These are phyloP conservation scores for Fraxinus greggii DNA, from an alignment of 305 asterid species.

Conservation along the genomic window DNA sequence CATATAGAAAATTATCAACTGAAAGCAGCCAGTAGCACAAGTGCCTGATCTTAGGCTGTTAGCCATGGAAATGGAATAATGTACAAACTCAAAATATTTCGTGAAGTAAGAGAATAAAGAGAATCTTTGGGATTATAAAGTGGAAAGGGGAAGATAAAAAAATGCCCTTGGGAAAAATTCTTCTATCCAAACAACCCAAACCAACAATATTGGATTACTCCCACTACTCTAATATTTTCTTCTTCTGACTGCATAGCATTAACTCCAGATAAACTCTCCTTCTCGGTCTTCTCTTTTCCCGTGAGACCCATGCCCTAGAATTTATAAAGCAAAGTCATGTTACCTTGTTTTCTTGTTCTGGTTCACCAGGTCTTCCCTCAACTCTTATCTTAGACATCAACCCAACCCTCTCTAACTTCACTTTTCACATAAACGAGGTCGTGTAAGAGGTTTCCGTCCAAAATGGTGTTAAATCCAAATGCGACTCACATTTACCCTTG, in stretches of 20 bases:
- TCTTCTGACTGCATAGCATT: background rate
- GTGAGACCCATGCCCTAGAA: background rate
- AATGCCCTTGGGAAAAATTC: background rate
- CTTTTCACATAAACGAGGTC: background rate
- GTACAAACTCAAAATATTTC: background rate
- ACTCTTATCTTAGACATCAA: background rate
- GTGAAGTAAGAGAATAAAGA: background rate
- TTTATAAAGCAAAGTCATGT: background rate
- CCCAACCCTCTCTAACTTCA: background rate
- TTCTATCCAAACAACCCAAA: background rate
- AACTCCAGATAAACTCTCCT: background rate
- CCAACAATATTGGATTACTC: background rate
- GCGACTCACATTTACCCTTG: background rate
- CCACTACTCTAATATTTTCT: background rate
- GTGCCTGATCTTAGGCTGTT: background rate
- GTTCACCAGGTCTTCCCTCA: background rate
- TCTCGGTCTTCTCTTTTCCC: background rate
- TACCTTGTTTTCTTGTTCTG: background rate
- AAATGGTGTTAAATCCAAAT: background rate
- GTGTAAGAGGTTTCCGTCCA: background rate
- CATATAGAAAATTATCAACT: background rate
- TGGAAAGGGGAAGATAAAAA: background rate
- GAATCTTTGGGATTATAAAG: background rate
- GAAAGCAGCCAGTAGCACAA: background rate
- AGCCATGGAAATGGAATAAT: background rate